Conservation (phyloP, 2,329 filamentous ascomycete species). For the Tolypocladium guangdongense region DNA sequence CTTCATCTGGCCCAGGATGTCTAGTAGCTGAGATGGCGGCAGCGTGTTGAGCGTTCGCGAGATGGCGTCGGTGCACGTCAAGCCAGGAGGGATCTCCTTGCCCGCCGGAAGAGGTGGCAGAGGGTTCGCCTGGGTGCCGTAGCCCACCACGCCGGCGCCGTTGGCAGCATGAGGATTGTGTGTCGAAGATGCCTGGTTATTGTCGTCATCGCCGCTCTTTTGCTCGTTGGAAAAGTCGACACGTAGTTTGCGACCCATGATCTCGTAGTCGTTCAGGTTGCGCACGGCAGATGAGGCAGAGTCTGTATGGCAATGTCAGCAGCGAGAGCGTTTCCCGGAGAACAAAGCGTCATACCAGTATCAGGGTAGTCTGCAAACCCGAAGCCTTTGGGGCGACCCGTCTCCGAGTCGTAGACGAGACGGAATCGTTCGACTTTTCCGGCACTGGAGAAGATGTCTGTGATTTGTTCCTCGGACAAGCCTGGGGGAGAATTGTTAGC, state of each 20-base stretch:
- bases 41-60: constrained; percentile 81
- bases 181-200: constrained; percentile 13
- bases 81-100: constrained; percentile 69
- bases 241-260: constrained; percentile 86
- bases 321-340: neutral
- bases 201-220: constrained; percentile 53
- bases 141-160: constrained; percentile 17
- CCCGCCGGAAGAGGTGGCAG: constrained; percentile 78
- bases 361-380: constrained; percentile 95
- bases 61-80: constrained; percentile 83
- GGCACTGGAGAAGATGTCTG: constrained; percentile 81
- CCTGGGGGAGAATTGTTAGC: constrained; percentile 40
- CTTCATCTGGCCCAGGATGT: constrained; percentile 93
- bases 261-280: constrained; percentile 89
- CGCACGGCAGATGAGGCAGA: constrained; percentile 87
- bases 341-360: constrained; percentile 45
- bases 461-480: constrained; percentile 91
- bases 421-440: constrained; percentile 88
- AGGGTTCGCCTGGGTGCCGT: constrained; percentile 30
- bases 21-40: constrained; percentile 78
- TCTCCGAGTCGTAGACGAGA: constrained; percentile 91
- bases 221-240: constrained; percentile 96
- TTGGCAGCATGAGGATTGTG: constrained; percentile 20
- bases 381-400: constrained; percentile 88
- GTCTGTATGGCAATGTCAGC: constrained; percentile 29